phyloP scores from a whole-genome alignment of 768 basidiomycete genomes.

The Gymnopilus dilepis region DNA sequence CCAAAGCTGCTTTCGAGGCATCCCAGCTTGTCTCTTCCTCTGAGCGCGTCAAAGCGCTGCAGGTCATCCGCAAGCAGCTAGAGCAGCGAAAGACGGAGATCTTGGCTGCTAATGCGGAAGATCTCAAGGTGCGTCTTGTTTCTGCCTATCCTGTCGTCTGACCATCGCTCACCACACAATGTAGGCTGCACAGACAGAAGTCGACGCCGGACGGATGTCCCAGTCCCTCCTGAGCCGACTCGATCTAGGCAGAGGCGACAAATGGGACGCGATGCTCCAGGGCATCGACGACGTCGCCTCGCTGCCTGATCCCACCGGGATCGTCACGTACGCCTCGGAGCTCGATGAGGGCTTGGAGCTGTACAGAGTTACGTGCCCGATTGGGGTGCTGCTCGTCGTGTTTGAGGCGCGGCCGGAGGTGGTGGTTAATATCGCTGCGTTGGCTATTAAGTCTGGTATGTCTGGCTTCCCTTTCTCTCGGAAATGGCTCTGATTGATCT shows the following conservation, averaged over 20 bases:
- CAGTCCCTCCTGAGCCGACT: constrained; percentile 83
- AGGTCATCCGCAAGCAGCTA: constrained; percentile 71
- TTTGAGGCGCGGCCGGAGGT: constrained; percentile 98
- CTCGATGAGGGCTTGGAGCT: constrained; percentile 88
- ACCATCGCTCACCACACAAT: constrained; percentile 5
- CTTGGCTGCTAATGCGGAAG: constrained; percentile 78
- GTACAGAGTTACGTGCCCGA: constrained; percentile 94
- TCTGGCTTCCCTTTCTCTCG: not conserved
- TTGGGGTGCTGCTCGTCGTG: constrained; percentile 94
- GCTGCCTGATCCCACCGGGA: constrained; percentile 86
- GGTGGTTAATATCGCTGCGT: constrained; percentile 93
- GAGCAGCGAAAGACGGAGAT: constrained; percentile 69
- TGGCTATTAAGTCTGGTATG: constrained; percentile 96
- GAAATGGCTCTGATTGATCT: not conserved
- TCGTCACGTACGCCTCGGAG: constrained; percentile 87
- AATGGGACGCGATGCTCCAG: constrained; percentile 94
- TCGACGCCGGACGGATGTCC: constrained; percentile 85
- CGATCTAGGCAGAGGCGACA: constrained; percentile 78
- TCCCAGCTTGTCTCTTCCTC: constrained; percentile 79
- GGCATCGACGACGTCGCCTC: constrained; percentile 87
- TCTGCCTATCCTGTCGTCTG: not conserved
- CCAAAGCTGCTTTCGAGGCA: constrained; percentile 83
- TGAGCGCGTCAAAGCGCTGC: constrained; percentile 75
- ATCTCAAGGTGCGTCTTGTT: constrained; percentile 64
- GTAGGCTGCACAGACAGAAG: constrained; percentile 79